These are phyloP conservation scores for Geotrichum ghanense DNA, from an alignment of 805 yeast genomes.

Conservation along the genomic window DNA sequence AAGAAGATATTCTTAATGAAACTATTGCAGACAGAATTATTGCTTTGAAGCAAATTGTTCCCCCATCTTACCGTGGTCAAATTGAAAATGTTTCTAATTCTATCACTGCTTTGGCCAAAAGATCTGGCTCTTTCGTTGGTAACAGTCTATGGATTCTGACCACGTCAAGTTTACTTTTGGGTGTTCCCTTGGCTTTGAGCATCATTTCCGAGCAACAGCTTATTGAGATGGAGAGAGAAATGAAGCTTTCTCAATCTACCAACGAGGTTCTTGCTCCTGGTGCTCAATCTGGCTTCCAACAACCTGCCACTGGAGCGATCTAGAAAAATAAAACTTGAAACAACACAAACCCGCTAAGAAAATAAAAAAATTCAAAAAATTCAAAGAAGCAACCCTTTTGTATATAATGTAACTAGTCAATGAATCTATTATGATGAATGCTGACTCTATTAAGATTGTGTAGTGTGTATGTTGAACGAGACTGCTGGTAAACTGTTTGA, in stretches of 20 bases:
- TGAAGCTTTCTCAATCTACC: constrained; percentile 35
- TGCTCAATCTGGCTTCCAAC: constrained; percentile 25
- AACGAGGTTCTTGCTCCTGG: constrained; percentile 27
- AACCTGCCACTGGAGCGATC: constrained; percentile 17
- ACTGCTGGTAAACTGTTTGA: constrained; percentile 51
- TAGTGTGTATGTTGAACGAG: constrained; percentile 60
- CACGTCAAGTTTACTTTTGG: constrained; percentile 72
- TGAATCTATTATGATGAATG: not conserved
- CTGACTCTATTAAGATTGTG: too few species aligned
- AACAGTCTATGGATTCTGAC: constrained; percentile 75
- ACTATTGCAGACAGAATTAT: constrained; percentile 75
- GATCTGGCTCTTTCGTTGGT: constrained; percentile 54
- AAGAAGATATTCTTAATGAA: constrained; percentile 69
- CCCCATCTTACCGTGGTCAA: constrained; percentile 69
- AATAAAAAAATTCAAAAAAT: not conserved
- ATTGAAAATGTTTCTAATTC: constrained; percentile 26
- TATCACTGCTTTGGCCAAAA: constrained; percentile 28
- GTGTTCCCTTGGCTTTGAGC: constrained; percentile 86
- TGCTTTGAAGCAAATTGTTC: constrained; percentile 84
- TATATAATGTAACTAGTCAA: constrained; percentile 1
- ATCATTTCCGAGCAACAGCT: constrained; percentile 88
- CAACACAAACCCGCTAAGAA: too few species aligned
- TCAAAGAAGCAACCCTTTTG: not conserved
- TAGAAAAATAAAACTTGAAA: too few species aligned
- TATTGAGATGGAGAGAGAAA: constrained; percentile 87